A percentile compares a stretch with the other conserved stretches of the same genome.
These are phyloP conservation scores for Biscogniauxia mediterranea DNA, from an alignment of 2,329 filamentous ascomycete genomes.

Conservation along the genomic window DNA sequence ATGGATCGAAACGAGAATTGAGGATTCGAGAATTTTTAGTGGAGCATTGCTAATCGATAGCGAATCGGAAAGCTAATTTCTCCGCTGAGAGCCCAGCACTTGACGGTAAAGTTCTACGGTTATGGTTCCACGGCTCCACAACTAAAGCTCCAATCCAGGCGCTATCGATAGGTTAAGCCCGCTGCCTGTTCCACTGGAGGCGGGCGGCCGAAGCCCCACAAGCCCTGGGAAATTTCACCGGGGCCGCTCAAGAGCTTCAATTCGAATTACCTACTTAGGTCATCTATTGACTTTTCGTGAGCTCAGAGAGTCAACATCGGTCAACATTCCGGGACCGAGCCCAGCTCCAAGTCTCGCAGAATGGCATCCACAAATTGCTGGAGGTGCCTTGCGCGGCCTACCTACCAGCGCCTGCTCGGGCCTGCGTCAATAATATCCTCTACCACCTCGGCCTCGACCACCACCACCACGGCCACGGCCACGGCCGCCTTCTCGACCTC, in stretches of 20 bases:
- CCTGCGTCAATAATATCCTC: constrained; percentile 26
- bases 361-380: constrained; percentile 60
- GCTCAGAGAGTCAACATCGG: no score
- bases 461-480: constrained; percentile 14
- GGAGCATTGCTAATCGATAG: constrained; percentile 25
- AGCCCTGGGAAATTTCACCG: constrained; percentile 15
- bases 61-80: constrained; percentile 18
- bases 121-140: no score
- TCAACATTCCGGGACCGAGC: no score
- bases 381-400: constrained; percentile 54
- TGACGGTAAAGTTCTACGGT: constrained; percentile 3
- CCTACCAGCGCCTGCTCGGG: constrained; percentile 28
- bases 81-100: constrained; percentile 11
- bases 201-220: no score
- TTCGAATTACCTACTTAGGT: no score
- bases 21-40: constrained; percentile 18
- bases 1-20: constrained; percentile 4
- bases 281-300: no score
- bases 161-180: no score
- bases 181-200: no score
- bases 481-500: constrained; percentile 30
- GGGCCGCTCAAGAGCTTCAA: not conserved
- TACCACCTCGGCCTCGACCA: constrained; percentile 35
- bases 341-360: constrained; percentile 11
- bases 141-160: no score